phyloP scores from a whole-genome alignment of 306 rosid species.

The Mimosa pudica region DNA sequence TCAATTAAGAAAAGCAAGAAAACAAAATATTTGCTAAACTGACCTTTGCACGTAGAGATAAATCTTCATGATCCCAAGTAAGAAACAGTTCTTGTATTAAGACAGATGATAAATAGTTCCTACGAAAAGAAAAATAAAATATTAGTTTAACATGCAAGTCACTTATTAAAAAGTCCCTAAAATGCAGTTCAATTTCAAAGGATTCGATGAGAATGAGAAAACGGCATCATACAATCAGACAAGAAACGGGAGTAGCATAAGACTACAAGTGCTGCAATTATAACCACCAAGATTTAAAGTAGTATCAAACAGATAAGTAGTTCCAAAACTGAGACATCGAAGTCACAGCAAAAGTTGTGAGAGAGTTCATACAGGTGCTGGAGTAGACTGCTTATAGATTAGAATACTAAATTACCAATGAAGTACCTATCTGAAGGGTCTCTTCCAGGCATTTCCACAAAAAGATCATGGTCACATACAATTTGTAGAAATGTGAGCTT shows the following conservation, averaged over 20 bases:
- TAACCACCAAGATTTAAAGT: slow-evolving; percentile 19
- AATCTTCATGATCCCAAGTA: slow-evolving; percentile 97
- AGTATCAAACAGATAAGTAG: not conserved
- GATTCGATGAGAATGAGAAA: not conserved
- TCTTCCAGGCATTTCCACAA: slow-evolving; percentile 99
- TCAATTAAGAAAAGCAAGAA: not conserved
- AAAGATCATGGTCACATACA: slow-evolving; percentile 93
- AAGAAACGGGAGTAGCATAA: not conserved
- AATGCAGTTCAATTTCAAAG: slow-evolving; percentile 9
- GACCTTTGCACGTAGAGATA: slow-evolving; percentile 87
- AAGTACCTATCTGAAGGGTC: slow-evolving; percentile 97
- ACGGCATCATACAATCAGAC: slow-evolving; percentile 12
- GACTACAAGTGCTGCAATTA: slow-evolving; percentile 7
- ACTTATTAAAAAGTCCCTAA: slow-evolving; percentile 5
- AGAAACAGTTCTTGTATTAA: slow-evolving; percentile 95
- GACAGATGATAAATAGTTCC: slow-evolving; percentile 98
- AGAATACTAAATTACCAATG: not conserved
- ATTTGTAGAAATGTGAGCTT: slow-evolving; percentile 92
- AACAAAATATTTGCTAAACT: slow-evolving; percentile 32
- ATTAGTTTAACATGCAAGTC: slow-evolving; percentile 25
- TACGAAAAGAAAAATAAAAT: slow-evolving; percentile 35
- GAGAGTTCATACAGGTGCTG: slow-evolving; percentile 9
- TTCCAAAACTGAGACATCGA: not conserved
- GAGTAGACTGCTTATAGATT: not conserved
- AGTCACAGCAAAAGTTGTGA: not conserved